Conservation (phyloP, 441 rosid genomes). For the Arabidopsis lyrata region DNA sequence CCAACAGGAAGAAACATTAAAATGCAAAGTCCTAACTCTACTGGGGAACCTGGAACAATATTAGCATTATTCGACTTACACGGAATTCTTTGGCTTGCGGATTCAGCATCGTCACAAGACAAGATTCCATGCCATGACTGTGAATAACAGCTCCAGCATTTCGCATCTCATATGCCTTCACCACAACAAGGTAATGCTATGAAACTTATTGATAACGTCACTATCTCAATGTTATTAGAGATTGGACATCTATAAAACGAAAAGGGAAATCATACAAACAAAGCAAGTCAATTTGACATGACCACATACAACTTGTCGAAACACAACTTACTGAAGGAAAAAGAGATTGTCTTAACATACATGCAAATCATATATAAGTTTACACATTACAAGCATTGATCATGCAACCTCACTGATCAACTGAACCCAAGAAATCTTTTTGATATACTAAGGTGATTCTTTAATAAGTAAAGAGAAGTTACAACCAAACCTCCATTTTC, state of each 20-base stretch:
- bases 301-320: slow-evolving; percentile 9
- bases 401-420: neutral
- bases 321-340: slow-evolving; percentile 19
- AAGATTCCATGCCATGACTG: slow-evolving; percentile 96
- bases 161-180: slow-evolving; percentile 84
- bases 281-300: slow-evolving; percentile 22
- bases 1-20: slow-evolving; percentile 33
- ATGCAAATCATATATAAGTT: slow-evolving; percentile 1
- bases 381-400: slow-evolving; percentile 5
- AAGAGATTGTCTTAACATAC: neutral
- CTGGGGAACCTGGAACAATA: neutral
- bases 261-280: slow-evolving; percentile 25
- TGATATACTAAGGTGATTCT: neutral
- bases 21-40: slow-evolving; percentile 18
- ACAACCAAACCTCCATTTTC: slow-evolving; percentile 18
- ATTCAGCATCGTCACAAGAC: slow-evolving; percentile 90
- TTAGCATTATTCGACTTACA: slow-evolving; percentile 51
- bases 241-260: slow-evolving; percentile 8
- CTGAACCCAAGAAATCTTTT: neutral
- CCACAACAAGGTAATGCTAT: slow-evolving; percentile 24
- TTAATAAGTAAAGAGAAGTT: slow-evolving; percentile 13
- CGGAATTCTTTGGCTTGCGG: slow-evolving; percentile 84
- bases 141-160: slow-evolving; percentile 99
- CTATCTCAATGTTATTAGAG: slow-evolving; percentile 7
- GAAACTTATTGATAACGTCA: neutral